Evolutionary conservation across 2,329 filamentous ascomycete genomes (phyloP).

Genomic region (Diaporthe velutina): DNA sequence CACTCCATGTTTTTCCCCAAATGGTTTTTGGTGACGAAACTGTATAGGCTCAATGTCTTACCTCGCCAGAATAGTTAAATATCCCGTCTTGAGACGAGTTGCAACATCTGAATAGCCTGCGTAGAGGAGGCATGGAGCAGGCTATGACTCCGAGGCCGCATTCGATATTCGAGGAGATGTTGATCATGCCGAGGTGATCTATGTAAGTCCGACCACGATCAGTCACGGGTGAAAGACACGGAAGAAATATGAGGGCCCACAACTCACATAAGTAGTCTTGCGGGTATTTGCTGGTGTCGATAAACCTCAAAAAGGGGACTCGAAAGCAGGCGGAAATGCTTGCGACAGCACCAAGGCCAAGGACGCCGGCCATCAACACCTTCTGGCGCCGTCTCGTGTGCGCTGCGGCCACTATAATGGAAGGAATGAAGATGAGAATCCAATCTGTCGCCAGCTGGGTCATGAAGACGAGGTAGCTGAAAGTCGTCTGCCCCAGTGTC

Average conservation of each 20-base stretch:
- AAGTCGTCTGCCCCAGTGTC: background rate
- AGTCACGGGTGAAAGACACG: background rate
- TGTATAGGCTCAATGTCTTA: background rate
- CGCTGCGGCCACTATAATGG: background rate
- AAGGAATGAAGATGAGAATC: background rate
- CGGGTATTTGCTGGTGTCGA: background rate
- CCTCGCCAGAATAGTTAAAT: background rate
- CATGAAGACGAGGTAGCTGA: background rate
- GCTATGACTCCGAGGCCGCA: conserved; percentile 16
- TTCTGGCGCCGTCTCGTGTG: background rate
- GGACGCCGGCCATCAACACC: background rate
- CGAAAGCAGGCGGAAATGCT: conserved; percentile 5
- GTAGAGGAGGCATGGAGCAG: background rate
- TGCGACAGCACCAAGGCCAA: background rate
- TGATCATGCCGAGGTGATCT: conserved; percentile 1
- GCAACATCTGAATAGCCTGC: background rate
- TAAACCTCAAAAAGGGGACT: background rate
- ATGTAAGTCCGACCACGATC: background rate
- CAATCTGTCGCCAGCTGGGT: conserved; percentile 9
- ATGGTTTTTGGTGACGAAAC: background rate
- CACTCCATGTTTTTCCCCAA: too few relatives aligned
- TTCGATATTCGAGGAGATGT: conserved; percentile 7
- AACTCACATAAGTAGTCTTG: conserved; percentile 5
- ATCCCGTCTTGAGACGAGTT: background rate
- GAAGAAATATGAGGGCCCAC: too few relatives aligned